Evolutionary conservation across 2,329 filamentous ascomycete genomes (phyloP).

Genomic region (Ophiosphaerella herpotricha): DNA sequence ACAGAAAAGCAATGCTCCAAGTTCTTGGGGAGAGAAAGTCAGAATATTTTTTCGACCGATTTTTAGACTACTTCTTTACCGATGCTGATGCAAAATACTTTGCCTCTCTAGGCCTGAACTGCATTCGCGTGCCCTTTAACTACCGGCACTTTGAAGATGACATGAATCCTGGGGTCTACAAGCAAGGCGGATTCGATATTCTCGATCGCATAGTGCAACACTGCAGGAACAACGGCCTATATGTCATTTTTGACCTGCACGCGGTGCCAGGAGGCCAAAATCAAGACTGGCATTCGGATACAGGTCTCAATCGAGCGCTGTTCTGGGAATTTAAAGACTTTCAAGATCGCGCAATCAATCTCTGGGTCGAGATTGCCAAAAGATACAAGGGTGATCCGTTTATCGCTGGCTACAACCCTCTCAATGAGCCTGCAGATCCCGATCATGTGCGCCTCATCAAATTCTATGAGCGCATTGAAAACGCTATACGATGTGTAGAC

Average conservation of each 20-base stretch:
- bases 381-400: conserved; percentile 12
- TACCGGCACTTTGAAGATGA: conserved; percentile 18
- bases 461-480: conserved; percentile 18
- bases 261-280: conserved; percentile 21
- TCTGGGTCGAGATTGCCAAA: conserved; percentile 13
- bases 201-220: conserved; percentile 11
- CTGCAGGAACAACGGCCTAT: conserved; percentile 14
- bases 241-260: conserved; percentile 20
- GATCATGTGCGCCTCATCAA: conserved; percentile 12
- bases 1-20: conserved; percentile 7
- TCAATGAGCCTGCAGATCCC: conserved; percentile 21
- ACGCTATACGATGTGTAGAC: conserved; percentile 15
- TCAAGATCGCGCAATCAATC: conserved; percentile 14
- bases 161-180: conserved; percentile 7
- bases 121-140: conserved; percentile 16
- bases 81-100: conserved; percentile 18
- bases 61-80: conserved; percentile 21
- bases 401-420: conserved; percentile 17
- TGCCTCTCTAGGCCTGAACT: conserved; percentile 13
- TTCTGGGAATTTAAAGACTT: conserved; percentile 19
- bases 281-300: conserved; percentile 20
- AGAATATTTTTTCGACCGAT: conserved; percentile 17
- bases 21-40: conserved; percentile 18
- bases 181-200: conserved; percentile 11
- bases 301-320: conserved; percentile 12